phyloP scores from a whole-genome alignment of 352 stramenopile genomes.

The Phytophthora meadii region DNA sequence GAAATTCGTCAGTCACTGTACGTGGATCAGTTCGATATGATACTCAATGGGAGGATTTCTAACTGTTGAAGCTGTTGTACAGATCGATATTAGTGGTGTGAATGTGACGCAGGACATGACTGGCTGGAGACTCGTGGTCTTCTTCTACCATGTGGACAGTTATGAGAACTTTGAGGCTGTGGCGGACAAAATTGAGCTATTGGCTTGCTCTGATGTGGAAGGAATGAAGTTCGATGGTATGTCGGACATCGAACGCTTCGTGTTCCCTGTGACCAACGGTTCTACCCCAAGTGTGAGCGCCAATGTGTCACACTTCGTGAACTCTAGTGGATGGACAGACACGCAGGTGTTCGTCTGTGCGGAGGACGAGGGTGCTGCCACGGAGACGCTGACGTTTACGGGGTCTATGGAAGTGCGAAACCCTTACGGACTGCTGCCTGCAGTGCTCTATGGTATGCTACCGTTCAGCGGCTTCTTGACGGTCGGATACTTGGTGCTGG shows the following conservation, averaged over 20 bases:
- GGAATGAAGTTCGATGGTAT: slow-evolving; percentile 67
- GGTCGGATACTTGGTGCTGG: slow-evolving; percentile 78
- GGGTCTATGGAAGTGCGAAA: slow-evolving; percentile 85
- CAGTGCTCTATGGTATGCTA: slow-evolving; percentile 86
- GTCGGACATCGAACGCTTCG: slow-evolving; percentile 64
- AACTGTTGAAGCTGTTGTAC: not conserved
- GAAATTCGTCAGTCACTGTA: slow-evolving; percentile 75
- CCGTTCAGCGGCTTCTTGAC: slow-evolving; percentile 83
- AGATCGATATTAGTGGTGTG: slow-evolving; percentile 72
- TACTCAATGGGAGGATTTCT: not conserved
- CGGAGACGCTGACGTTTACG: slow-evolving; percentile 63
- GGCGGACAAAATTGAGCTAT: slow-evolving; percentile 74
- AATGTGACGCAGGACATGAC: slow-evolving; percentile 78
- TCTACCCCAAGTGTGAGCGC: slow-evolving; percentile 47
- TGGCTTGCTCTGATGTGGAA: slow-evolving; percentile 64
- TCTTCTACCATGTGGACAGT: slow-evolving; percentile 85
- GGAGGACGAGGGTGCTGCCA: slow-evolving; percentile 48
- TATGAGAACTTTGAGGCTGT: slow-evolving; percentile 69
- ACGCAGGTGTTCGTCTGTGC: slow-evolving; percentile 85
- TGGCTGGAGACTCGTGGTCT: slow-evolving; percentile 78
- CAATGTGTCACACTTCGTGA: slow-evolving; percentile 62
- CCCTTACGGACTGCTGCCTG: slow-evolving; percentile 80
- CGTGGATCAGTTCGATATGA: not conserved
- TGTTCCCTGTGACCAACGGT: slow-evolving; percentile 69
- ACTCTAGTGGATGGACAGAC: slow-evolving; percentile 77